Percentiles rank a stretch among this genome's conserved stretches.
phyloP scores from a whole-genome alignment of 768 basidiomycete genomes.

The Lactarius evosmus region DNA sequence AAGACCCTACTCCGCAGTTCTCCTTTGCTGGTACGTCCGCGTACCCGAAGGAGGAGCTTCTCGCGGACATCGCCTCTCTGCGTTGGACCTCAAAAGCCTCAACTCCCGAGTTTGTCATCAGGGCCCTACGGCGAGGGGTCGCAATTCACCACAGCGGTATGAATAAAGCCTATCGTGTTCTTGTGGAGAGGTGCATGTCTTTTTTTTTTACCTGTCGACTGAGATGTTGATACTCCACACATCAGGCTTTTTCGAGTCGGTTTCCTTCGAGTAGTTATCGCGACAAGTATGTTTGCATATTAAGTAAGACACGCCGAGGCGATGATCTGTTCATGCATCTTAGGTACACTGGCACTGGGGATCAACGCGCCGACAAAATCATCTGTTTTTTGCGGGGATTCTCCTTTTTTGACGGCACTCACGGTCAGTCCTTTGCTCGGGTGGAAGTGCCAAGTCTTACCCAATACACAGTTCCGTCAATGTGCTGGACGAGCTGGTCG shows the following conservation, averaged over 20 bases:
- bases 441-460: slow-evolving; percentile 7
- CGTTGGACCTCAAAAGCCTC: slow-evolving; percentile 33
- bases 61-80: slow-evolving; percentile 45
- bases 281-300: slow-evolving; percentile 45
- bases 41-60: slow-evolving; percentile 47
- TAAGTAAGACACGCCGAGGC: not conserved
- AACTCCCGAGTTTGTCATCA: slow-evolving; percentile 44
- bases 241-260: slow-evolving; percentile 58
- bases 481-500: slow-evolving; percentile 72
- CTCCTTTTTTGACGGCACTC: slow-evolving; percentile 56
- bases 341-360: slow-evolving; percentile 67
- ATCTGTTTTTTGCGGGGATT: slow-evolving; percentile 60
- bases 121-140: slow-evolving; percentile 55
- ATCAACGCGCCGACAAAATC: slow-evolving; percentile 74
- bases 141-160: slow-evolving; percentile 71
- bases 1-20: slow-evolving; percentile 56
- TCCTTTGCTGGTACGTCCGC: slow-evolving; percentile 50
- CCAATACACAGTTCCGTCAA: slow-evolving; percentile 56
- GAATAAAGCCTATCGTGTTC: slow-evolving; percentile 55
- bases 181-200: slow-evolving; percentile 51
- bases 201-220: not conserved
- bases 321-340: not conserved
- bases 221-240: slow-evolving; percentile 1
- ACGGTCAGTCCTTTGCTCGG: slow-evolving; percentile 42
- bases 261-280: slow-evolving; percentile 61